A percentile compares a stretch with the other conserved stretches of the same genome.
phyloP scores from a whole-genome alignment of 768 basidiomycete genomes.

The Gloeopeniophorella convolvens region DNA sequence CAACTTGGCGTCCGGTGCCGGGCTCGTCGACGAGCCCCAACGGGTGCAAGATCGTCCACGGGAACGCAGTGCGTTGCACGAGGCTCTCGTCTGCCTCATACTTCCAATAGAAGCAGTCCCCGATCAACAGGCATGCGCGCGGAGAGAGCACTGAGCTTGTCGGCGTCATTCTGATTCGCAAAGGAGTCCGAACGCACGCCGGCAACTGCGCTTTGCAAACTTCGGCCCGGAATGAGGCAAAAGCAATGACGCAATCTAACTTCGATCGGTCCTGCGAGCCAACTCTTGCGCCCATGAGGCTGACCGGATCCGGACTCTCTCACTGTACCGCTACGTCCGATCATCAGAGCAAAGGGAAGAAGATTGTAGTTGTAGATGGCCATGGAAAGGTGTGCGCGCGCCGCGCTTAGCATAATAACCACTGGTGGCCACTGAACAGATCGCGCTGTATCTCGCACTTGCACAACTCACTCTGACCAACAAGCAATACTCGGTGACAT shows the following conservation, averaged over 20 bases:
- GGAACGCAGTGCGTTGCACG: constrained; percentile 44
- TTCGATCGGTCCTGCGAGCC: no score
- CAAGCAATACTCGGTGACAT: constrained; percentile 39
- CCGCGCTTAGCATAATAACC: no score
- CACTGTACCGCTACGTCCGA: no score
- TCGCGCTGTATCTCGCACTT: constrained; percentile 47
- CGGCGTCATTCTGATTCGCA: no score
- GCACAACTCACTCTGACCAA: constrained; percentile 39
- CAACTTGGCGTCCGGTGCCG: constrained; percentile 44
- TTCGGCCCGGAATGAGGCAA: no score
- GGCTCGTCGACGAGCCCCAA: constrained; percentile 45
- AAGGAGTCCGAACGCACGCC: no score
- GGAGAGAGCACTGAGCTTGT: constrained; percentile 38
- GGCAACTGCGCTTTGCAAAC: no score
- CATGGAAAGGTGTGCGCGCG: constrained; percentile 39
- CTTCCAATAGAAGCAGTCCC: constrained; percentile 36
- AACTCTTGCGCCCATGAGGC: no score
- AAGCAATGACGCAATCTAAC: no score
- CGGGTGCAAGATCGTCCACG: constrained; percentile 65
- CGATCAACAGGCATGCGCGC: constrained; percentile 38
- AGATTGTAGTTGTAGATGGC: constrained; percentile 46
- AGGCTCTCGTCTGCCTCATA: constrained; percentile 39
- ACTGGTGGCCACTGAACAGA: no score
- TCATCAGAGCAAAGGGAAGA: no score
- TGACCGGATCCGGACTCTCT: no score